Percentiles rank a stretch among this genome's conserved stretches.
These are phyloP conservation scores for Diaporthe ilicicola DNA, from an alignment of 2,329 filamentous ascomycete species.

Conservation along the genomic window DNA sequence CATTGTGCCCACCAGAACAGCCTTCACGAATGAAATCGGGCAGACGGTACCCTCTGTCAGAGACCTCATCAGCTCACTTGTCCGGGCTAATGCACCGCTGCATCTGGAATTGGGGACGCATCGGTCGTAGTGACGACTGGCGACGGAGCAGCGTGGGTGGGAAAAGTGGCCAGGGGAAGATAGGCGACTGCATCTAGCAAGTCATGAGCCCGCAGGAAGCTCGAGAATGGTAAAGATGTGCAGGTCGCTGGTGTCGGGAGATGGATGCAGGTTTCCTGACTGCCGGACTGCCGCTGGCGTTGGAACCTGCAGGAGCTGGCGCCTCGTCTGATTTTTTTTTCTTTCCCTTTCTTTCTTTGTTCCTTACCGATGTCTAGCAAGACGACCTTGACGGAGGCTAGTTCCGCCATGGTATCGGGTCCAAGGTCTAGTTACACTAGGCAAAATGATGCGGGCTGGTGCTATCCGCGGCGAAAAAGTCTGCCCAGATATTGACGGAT, in stretches of 20 bases:
- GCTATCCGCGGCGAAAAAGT: slow-evolving; percentile 13
- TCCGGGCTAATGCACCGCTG: slow-evolving; percentile 44
- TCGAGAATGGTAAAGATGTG: slow-evolving; percentile 19
- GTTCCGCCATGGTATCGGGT: slow-evolving; percentile 42
- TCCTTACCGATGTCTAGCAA: slow-evolving; percentile 67
- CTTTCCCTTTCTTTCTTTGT: neutral
- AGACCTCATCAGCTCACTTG: slow-evolving; percentile 51
- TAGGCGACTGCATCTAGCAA: slow-evolving; percentile 25
- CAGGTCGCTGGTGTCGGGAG: neutral
- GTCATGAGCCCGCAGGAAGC: slow-evolving; percentile 28
- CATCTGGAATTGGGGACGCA: slow-evolving; percentile 30
- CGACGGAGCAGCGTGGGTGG: slow-evolving; percentile 8
- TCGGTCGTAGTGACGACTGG: slow-evolving; percentile 21
- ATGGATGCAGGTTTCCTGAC: slow-evolving; percentile 11
- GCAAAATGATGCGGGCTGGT: neutral
- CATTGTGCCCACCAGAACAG: slow-evolving; percentile 73
- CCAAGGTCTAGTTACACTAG: slow-evolving; percentile 22
- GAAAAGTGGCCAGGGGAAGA: neutral
- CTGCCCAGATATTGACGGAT: neutral
- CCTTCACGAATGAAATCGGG: slow-evolving; percentile 85
- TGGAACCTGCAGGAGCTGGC: slow-evolving; percentile 7
- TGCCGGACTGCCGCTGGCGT: neutral
- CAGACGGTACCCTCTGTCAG: slow-evolving; percentile 80
- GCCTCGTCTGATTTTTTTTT: neutral
- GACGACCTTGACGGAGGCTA: slow-evolving; percentile 53